A percentile compares a stretch with the other conserved stretches of the same genome.
Evolutionary conservation across 2,329 filamentous ascomycete genomes (phyloP).

Genomic region (Colletotrichum truncatum): DNA sequence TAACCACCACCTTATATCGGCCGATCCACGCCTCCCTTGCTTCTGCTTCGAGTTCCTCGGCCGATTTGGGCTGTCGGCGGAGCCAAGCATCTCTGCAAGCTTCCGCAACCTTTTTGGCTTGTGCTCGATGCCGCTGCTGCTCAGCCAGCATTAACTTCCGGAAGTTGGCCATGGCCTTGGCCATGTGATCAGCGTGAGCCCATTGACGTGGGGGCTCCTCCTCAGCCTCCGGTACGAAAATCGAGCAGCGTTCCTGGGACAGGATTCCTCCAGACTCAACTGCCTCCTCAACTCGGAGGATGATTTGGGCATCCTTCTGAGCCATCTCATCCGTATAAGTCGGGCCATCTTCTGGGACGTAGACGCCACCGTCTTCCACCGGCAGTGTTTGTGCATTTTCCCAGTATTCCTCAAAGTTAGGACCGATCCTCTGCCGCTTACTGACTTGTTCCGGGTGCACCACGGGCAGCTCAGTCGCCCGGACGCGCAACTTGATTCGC

Average conservation of each 20-base stretch:
- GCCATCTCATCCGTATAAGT: slow-evolving; percentile 70
- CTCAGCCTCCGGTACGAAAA: slow-evolving; percentile 76
- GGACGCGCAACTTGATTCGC: slow-evolving; percentile 60
- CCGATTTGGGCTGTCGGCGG: slow-evolving; percentile 76
- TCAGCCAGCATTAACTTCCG: slow-evolving; percentile 83
- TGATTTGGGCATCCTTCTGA: slow-evolving; percentile 72
- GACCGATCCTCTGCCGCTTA: slow-evolving; percentile 60
- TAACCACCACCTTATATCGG: slow-evolving; percentile 78
- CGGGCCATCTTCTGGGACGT: slow-evolving; percentile 63
- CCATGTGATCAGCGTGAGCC: slow-evolving; percentile 86
- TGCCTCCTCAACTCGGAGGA: slow-evolving; percentile 77
- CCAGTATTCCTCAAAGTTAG: slow-evolving; percentile 68
- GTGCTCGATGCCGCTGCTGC: slow-evolving; percentile 77
- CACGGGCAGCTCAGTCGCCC: slow-evolving; percentile 61
- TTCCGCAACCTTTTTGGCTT: slow-evolving; percentile 82
- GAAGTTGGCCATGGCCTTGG: slow-evolving; percentile 82
- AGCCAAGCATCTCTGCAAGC: slow-evolving; percentile 82
- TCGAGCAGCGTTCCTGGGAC: slow-evolving; percentile 73
- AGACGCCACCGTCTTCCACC: slow-evolving; percentile 67
- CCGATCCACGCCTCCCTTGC: slow-evolving; percentile 72
- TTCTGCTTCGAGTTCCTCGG: slow-evolving; percentile 85
- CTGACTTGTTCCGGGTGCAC: slow-evolving; percentile 68
- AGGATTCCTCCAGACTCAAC: slow-evolving; percentile 79
- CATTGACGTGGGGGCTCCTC: slow-evolving; percentile 83
- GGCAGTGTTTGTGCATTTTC: slow-evolving; percentile 58